These are phyloP conservation scores for Puccinellia tenuiflora DNA, from an alignment of 176 grass and related monocot species.

Conservation along the genomic window DNA sequence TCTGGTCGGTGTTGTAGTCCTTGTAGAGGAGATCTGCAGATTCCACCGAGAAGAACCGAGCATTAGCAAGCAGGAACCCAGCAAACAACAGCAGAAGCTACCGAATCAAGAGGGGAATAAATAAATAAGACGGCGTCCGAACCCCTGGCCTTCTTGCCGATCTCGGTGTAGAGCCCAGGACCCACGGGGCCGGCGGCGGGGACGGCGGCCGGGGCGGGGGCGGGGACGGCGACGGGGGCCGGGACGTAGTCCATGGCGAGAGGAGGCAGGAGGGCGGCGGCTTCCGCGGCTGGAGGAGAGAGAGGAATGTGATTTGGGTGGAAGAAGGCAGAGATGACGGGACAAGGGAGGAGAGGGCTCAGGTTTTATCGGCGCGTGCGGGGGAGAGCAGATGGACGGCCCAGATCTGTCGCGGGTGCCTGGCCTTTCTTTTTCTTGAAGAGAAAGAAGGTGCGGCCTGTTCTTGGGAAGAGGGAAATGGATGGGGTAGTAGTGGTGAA, in stretches of 20 bases:
- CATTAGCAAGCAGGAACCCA: too few species aligned
- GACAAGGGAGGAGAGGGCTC: neutral
- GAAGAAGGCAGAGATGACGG: neutral
- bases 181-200: too few species aligned
- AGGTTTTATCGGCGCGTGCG: conserved; percentile 18
- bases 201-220: too few species aligned
- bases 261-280: neutral
- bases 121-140: too few species aligned
- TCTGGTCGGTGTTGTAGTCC: conserved; percentile 59
- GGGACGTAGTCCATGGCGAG: too few species aligned
- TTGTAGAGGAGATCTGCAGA: conserved; percentile 61
- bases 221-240: too few species aligned
- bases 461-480: neutral
- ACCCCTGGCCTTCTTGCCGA: too few species aligned
- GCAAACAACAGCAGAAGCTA: too few species aligned
- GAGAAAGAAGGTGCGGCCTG: conserved; percentile 28
- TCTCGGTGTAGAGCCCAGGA: too few species aligned
- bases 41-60: neutral
- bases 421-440: conserved; percentile 20
- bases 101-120: neutral
- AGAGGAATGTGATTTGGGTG: conserved; percentile 1
- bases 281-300: too few species aligned
- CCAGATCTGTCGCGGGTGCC: neutral
- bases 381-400: neutral
- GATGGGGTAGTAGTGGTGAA: neutral